These are phyloP conservation scores for Dendrocalamus sinicus DNA, from an alignment of 176 grass and related monocot genomes.

Conservation along the genomic window DNA sequence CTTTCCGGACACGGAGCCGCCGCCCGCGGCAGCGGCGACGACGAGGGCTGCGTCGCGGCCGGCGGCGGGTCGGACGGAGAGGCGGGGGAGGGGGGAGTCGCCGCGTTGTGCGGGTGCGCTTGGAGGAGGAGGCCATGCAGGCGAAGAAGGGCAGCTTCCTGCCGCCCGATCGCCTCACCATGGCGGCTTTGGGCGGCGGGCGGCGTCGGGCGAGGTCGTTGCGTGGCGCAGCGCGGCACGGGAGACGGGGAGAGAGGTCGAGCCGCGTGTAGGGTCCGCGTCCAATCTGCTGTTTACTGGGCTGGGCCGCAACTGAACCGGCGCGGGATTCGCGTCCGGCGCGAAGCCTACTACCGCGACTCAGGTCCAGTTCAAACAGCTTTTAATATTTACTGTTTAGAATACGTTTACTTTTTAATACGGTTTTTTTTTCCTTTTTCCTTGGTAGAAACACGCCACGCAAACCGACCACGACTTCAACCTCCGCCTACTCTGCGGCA, in stretches of 20 bases:
- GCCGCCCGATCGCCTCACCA: constrained; percentile 80
- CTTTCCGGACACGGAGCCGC: constrained; percentile 41
- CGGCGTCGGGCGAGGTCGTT: too few relatives aligned
- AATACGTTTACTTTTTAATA: too few relatives aligned
- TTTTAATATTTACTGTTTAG: too few relatives aligned
- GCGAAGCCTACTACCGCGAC: background rate
- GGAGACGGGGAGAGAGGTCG: background rate
- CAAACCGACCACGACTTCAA: too few relatives aligned
- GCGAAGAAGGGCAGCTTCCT: constrained; percentile 80
- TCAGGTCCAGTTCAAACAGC: too few relatives aligned
- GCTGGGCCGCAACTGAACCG: background rate
- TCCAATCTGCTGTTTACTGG: background rate
- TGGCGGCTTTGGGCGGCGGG: constrained; percentile 31
- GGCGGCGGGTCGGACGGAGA: constrained; percentile 1
- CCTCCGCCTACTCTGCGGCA: too few relatives aligned
- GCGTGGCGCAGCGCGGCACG: constrained; percentile 12
- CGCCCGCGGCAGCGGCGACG: background rate
- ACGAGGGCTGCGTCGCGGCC: background rate
- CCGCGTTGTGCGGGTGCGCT: constrained; percentile 36
- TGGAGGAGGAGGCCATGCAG: constrained; percentile 42
- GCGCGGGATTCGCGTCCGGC: background rate
- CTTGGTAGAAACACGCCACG: too few relatives aligned
- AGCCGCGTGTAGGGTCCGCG: background rate
- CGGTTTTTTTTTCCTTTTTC: too few relatives aligned
- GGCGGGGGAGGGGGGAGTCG: constrained; percentile 14